phyloP scores from a whole-genome alignment of 148 eudicot species.

The Silene uniflora region DNA sequence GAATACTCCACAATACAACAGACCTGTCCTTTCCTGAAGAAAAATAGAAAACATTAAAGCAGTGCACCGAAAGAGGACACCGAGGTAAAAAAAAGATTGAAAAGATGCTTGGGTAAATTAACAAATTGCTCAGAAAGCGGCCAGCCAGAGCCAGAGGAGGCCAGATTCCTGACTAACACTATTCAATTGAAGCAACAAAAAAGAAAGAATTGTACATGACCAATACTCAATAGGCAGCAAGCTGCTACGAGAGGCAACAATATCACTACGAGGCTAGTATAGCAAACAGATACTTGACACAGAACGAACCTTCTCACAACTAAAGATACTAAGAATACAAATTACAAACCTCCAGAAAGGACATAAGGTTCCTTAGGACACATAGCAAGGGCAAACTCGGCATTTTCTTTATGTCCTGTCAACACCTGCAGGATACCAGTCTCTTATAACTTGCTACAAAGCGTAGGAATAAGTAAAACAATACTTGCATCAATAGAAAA shows the following conservation, averaged over 20 bases:
- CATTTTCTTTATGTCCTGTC: conserved; percentile 92
- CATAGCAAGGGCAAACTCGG: conserved; percentile 95
- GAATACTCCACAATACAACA: conserved; percentile 95
- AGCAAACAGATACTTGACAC: conserved; percentile 5
- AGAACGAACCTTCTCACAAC: conserved; percentile 1
- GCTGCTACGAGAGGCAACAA: background rate
- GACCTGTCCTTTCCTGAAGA: conserved; percentile 73
- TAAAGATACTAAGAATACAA: background rate
- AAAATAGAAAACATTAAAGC: conserved; percentile 6
- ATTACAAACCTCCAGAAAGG: conserved; percentile 82
- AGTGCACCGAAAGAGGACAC: background rate
- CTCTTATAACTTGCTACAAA: background rate
- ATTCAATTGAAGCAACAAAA: background rate
- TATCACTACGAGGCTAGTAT: background rate
- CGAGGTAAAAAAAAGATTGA: background rate
- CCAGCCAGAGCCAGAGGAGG: too few species aligned
- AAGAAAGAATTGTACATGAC: too few species aligned
- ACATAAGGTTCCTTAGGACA: conserved; percentile 87
- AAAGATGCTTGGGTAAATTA: background rate
- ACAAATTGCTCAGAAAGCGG: background rate
- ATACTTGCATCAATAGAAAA: background rate
- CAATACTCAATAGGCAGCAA: background rate
- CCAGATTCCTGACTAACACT: background rate
- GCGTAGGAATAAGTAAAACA: background rate
- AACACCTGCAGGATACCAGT: conserved; percentile 45